Percentiles rank a stretch among this genome's conserved stretches.
Evolutionary conservation across 78 protist species (phyloP).

Genomic region (Chrysochromulina parva): DNA sequence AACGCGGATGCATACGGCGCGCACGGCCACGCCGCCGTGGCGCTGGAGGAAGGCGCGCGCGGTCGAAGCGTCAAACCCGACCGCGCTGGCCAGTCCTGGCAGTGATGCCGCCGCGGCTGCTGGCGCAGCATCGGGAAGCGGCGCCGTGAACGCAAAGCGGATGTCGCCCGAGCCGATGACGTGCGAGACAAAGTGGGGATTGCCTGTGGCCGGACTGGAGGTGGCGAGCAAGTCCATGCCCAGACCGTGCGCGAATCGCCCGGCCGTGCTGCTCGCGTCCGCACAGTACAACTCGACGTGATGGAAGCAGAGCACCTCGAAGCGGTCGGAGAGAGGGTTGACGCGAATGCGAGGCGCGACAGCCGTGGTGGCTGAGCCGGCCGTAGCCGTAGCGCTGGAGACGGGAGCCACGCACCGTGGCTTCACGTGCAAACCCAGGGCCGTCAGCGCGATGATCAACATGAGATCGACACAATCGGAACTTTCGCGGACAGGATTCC

Average conservation of each 20-base stretch:
- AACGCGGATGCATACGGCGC: not conserved
- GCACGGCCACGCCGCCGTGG: not conserved
- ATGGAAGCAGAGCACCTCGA: not conserved
- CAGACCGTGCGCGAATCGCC: not conserved
- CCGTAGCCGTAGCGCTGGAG: too few species aligned
- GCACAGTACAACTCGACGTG: constrained; percentile 21
- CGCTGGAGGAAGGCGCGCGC: not conserved
- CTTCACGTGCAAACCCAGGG: too few species aligned
- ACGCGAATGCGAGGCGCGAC: not conserved
- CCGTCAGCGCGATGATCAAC: too few species aligned
- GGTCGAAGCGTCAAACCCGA: not conserved
- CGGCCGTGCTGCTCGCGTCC: constrained; percentile 1
- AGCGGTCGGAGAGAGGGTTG: constrained; percentile 28
- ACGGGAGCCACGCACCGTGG: too few species aligned
- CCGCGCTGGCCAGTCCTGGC: not conserved
- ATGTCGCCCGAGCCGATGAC: not conserved
- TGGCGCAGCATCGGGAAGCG: not conserved
- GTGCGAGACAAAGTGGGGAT: not conserved
- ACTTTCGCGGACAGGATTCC: too few species aligned
- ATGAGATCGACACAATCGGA: too few species aligned
- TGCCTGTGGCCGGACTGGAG: not conserved
- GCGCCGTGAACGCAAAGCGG: not conserved
- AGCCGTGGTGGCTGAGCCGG: too few species aligned
- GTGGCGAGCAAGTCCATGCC: not conserved
- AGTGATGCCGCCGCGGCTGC: not conserved